These are phyloP conservation scores for Trichoderma koningiopsis DNA, from an alignment of 2,329 filamentous ascomycete genomes.

Conservation along the genomic window DNA sequence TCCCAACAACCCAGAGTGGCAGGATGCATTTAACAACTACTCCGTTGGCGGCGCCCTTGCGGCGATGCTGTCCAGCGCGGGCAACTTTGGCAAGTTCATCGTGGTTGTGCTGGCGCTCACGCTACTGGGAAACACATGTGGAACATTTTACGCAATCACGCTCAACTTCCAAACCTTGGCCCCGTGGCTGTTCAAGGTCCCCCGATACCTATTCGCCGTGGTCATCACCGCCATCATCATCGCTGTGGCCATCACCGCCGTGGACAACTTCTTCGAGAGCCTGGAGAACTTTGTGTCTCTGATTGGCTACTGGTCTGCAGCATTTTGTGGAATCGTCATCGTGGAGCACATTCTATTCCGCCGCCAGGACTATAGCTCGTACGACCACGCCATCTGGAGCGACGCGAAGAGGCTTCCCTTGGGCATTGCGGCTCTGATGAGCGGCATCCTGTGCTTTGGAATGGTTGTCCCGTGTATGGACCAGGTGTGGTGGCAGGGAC, in stretches of 20 bases:
- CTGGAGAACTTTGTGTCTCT: conserved; percentile 59
- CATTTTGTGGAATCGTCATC: conserved; percentile 54
- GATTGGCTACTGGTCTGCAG: conserved; percentile 61
- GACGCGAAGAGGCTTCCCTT: conserved; percentile 48
- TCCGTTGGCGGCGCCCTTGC: conserved; percentile 61
- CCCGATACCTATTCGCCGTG: conserved; percentile 59
- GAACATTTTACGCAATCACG: conserved; percentile 63
- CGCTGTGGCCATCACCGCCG: conserved; percentile 58
- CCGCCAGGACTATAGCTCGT: conserved; percentile 46
- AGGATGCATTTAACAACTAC: conserved; percentile 54
- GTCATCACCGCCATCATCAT: conserved; percentile 62
- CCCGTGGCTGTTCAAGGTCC: conserved; percentile 57
- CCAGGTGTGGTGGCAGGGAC: conserved; percentile 63
- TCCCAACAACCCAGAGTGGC: conserved; percentile 55
- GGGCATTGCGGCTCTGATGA: conserved; percentile 50
- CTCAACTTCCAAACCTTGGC: conserved; percentile 66
- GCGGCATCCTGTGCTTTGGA: conserved; percentile 49
- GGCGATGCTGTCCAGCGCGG: conserved; percentile 59
- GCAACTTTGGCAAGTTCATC: conserved; percentile 64
- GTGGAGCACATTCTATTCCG: conserved; percentile 54
- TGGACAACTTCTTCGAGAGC: conserved; percentile 58
- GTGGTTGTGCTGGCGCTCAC: conserved; percentile 60
- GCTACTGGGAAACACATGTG: conserved; percentile 60
- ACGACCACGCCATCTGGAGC: conserved; percentile 53
- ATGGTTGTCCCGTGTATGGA: conserved; percentile 62